Percentiles rank a stretch among this genome's conserved stretches.
phyloP scores from a whole-genome alignment of 129 eudicot genomes.

The Flaveria robusta region DNA sequence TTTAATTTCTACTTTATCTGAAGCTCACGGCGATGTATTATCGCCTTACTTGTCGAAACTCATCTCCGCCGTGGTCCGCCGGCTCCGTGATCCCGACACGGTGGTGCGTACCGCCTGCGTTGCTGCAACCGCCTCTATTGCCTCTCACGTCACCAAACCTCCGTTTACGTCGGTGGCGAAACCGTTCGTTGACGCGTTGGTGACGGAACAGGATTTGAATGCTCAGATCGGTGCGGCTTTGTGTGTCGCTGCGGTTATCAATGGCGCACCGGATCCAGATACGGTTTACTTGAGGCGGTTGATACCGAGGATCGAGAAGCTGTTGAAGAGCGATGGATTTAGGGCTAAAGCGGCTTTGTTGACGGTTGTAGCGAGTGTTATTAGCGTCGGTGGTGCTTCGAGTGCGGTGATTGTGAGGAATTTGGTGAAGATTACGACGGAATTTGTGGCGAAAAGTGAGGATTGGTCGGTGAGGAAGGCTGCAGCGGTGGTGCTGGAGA shows the following conservation, averaged over 20 bases:
- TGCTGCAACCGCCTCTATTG: conserved; percentile 46
- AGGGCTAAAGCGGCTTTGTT: conserved; percentile 78
- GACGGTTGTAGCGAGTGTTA: conserved; percentile 49
- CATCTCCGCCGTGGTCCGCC: conserved; percentile 55
- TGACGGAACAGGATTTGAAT: conserved; percentile 69
- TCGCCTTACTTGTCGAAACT: conserved; percentile 68
- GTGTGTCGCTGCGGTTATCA: conserved; percentile 63
- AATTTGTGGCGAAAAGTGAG: conserved; percentile 61
- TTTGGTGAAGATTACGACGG: conserved; percentile 53
- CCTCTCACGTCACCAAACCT: conserved; percentile 52
- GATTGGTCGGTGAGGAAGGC: conserved; percentile 84
- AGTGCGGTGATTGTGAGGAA: conserved; percentile 40
- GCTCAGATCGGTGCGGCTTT: conserved; percentile 78
- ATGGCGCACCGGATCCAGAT: conserved; percentile 56
- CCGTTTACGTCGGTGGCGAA: conserved; percentile 55
- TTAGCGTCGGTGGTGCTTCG: conserved; percentile 53
- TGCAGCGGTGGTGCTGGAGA: conserved; percentile 69
- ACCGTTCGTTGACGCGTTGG: conserved; percentile 68
- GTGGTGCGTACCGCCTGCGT: conserved; percentile 67
- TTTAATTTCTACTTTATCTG: conserved; percentile 57
- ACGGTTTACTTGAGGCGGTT: conserved; percentile 46
- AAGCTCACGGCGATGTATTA: conserved; percentile 54
- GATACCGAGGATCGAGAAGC: conserved; percentile 63
- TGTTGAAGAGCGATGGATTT: conserved; percentile 59
- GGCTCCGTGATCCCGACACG: conserved; percentile 70